phyloP scores from a whole-genome alignment of 1,284 basidiomycete genomes.

The Leucoagaricus sp. region DNA sequence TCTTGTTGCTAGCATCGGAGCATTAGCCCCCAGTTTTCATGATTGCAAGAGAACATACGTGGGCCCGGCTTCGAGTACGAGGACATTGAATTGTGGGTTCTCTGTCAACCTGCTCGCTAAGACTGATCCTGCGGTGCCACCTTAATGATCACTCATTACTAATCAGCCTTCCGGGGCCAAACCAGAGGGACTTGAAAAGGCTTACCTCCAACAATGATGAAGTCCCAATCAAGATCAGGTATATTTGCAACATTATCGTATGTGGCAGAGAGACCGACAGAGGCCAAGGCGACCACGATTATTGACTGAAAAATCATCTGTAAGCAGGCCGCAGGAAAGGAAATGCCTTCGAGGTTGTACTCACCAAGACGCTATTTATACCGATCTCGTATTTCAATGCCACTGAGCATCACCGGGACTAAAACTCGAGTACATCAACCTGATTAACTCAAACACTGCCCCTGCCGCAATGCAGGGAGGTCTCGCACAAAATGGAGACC shows the following conservation, averaged over 20 bases:
- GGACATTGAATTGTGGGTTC: slow-evolving; percentile 18
- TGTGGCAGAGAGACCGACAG: not conserved
- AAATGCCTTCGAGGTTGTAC: too few species aligned
- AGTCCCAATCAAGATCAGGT: slow-evolving; percentile 11
- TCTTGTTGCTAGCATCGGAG: slow-evolving; percentile 17
- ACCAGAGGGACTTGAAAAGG: not conserved
- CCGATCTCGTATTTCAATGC: too few species aligned
- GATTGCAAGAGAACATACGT: slow-evolving; percentile 22
- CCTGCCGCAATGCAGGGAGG: too few species aligned
- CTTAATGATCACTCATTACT: too few species aligned
- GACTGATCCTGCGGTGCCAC: slow-evolving; percentile 26
- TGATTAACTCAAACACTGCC: too few species aligned
- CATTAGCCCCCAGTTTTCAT: too few species aligned
- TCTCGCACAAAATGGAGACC: too few species aligned
- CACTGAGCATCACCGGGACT: too few species aligned
- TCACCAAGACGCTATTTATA: too few species aligned
- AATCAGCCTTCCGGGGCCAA: too few species aligned
- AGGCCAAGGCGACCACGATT: not conserved
- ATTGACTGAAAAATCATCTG: not conserved
- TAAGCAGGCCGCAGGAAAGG: not conserved
- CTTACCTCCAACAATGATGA: slow-evolving; percentile 16
- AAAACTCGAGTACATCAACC: too few species aligned
- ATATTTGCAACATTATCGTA: not conserved
- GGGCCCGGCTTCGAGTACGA: slow-evolving; percentile 28
- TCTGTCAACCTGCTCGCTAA: slow-evolving; percentile 27